Evolutionary conservation across 2,329 filamentous ascomycete species (phyloP).

Genomic region (Fusarium sp.): DNA sequence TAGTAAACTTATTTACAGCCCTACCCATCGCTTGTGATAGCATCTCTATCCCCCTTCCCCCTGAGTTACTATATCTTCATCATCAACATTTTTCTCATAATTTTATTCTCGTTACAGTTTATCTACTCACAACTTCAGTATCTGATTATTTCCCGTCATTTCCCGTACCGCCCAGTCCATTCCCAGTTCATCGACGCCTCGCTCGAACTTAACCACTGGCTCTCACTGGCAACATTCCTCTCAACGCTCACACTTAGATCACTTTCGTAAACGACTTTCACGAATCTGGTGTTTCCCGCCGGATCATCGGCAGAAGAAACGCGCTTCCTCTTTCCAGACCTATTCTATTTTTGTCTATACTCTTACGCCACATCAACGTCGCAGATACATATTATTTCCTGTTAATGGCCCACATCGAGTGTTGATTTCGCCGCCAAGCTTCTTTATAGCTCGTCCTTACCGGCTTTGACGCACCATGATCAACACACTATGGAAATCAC

Average conservation of each 20-base stretch:
- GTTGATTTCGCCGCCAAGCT: not conserved
- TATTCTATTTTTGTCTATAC: conserved; percentile 5
- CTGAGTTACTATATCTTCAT: not conserved
- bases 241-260: conserved; percentile 7
- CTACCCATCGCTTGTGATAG: not conserved
- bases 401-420: conserved; percentile 6
- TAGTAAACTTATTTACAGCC: conserved; percentile 8
- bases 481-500: conserved; percentile 44
- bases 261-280: conserved; percentile 1
- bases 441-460: not conserved
- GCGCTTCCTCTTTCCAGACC: conserved; percentile 2
- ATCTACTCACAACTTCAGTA: not conserved
- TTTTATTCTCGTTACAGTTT: not conserved
- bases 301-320: conserved; percentile 19
- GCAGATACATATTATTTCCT: conserved; percentile 19
- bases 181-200: conserved; percentile 25
- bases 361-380: conserved; percentile 4
- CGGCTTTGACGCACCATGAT: conserved; percentile 38
- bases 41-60: not conserved
- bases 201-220: conserved; percentile 32
- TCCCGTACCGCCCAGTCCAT: not conserved
- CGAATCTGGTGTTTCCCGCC: conserved; percentile 6
- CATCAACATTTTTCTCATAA: not conserved
- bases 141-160: not conserved
- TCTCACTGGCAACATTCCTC: conserved; percentile 27